Evolutionary conservation across 129 eudicot species (phyloP).

Genomic region (Glebionis coronaria): DNA sequence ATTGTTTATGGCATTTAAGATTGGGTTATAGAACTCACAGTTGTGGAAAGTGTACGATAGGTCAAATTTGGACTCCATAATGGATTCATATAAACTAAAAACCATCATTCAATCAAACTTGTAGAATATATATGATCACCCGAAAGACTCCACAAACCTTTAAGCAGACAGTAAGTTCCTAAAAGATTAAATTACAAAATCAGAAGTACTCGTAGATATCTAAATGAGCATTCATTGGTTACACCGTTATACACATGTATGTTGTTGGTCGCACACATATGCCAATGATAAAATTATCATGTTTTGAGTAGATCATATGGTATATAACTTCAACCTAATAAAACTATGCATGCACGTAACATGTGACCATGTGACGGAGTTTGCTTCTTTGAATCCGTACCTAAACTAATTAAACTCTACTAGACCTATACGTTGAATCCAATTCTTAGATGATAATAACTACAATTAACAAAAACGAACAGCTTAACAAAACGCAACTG

Average conservation of each 20-base stretch:
- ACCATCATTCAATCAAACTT: background rate
- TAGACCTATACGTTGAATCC: background rate
- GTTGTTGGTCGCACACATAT: background rate
- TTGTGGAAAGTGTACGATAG: background rate
- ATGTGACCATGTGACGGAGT: constrained; percentile 23
- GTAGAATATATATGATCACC: background rate
- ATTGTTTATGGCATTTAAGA: background rate
- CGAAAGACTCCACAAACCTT: constrained; percentile 5
- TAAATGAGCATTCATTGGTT: constrained; percentile 4
- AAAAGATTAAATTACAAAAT: constrained; percentile 8
- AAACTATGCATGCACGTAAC: background rate
- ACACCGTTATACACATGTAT: background rate
- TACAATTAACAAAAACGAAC: too few species aligned
- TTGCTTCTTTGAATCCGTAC: constrained; percentile 14
- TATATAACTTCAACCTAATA: constrained; percentile 13
- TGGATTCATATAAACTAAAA: constrained; percentile 12
- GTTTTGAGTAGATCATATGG: background rate
- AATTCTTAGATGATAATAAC: too few species aligned
- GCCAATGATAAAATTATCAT: constrained; percentile 1
- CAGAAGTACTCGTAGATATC: constrained; percentile 10
- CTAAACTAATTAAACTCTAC: constrained; percentile 13
- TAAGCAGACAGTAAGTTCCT: constrained; percentile 6
- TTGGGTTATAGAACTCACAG: background rate
- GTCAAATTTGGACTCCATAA: constrained; percentile 12
- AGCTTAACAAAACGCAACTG: too few species aligned